A percentile compares a stretch with the other conserved stretches of the same genome.
Evolutionary conservation across 2,329 filamentous ascomycete genomes (phyloP).

Genomic region (Clarireedia paspali): DNA sequence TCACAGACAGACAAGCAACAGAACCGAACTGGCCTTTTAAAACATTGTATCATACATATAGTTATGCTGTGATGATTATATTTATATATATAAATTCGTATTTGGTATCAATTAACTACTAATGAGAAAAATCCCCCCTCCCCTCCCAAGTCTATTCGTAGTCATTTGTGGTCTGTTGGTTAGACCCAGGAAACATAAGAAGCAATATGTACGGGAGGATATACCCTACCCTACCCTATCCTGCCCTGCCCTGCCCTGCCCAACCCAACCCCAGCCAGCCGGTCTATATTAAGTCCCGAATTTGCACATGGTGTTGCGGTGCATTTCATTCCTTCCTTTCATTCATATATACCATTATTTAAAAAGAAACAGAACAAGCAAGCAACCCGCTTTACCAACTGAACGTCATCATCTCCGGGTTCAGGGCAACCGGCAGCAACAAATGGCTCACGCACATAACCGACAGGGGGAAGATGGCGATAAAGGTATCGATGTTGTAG

Average conservation of each 20-base stretch:
- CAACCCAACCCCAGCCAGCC: background rate
- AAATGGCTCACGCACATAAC: slow-evolving; percentile 5
- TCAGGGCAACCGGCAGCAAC: slow-evolving; percentile 5
- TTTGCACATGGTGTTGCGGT: background rate
- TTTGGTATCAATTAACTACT: no score
- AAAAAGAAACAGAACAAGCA: background rate
- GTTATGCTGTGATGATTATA: no score
- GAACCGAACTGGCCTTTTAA: no score
- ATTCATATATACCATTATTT: background rate
- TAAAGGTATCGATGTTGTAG: slow-evolving; percentile 3
- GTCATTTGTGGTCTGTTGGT: no score
- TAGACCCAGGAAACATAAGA: no score
- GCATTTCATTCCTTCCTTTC: background rate
- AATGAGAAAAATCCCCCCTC: background rate
- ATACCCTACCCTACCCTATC: background rate
- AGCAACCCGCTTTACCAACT: background rate
- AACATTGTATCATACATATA: no score
- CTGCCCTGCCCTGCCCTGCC: background rate
- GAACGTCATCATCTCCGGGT: slow-evolving; percentile 9
- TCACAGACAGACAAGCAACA: no score
- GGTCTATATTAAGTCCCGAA: background rate
- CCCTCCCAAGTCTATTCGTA: no score
- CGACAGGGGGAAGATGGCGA: slow-evolving; percentile 3
- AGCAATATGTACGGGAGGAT: no score
- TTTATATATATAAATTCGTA: no score